Conservation (phyloP, 495 filamentous ascomycete species). For the Astrothelium subdiscretum region DNA sequence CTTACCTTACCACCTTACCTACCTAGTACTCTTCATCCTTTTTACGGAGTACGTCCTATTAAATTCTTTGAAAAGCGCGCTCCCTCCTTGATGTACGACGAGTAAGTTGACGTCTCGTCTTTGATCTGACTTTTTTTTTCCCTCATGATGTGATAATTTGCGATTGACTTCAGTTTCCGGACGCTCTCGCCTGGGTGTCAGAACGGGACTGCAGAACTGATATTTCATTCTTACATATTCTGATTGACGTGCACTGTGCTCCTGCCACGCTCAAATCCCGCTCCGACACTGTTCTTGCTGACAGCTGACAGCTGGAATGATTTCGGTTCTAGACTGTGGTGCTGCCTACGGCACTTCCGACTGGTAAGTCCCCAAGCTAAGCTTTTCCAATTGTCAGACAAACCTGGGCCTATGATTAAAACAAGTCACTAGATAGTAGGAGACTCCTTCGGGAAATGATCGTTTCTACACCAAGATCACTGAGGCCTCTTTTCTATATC, state of each 20-base stretch:
- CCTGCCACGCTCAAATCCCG: too few relatives aligned
- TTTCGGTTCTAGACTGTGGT: conserved; percentile 12
- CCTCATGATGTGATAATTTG: conserved; percentile 97
- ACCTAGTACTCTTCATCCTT: too few relatives aligned
- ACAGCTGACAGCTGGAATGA: too few relatives aligned
- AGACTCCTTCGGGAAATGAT: conserved; percentile 59
- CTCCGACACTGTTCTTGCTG: too few relatives aligned
- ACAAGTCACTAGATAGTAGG: conserved; percentile 73
- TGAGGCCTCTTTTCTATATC: conserved; percentile 42
- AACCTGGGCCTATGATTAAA: conserved; percentile 58
- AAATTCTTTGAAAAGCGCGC: not conserved
- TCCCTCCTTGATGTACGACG: too few relatives aligned
- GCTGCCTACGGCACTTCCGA: not conserved
- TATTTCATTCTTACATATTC: conserved; percentile 98
- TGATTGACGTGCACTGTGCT: conserved; percentile 42
- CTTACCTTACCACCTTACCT: not conserved
- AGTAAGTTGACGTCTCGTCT: conserved; percentile 10
- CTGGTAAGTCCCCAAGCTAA: conserved; percentile 4
- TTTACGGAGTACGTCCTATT: too few relatives aligned
- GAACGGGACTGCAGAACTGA: conserved; percentile 63
- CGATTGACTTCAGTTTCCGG: conserved; percentile 75
- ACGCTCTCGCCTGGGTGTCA: conserved; percentile 75
- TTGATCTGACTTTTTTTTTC: conserved; percentile 16
- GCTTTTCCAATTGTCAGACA: not conserved
- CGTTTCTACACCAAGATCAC: conserved; percentile 76